phyloP scores from a whole-genome alignment of 2,329 filamentous ascomycete species.

The Alternaria sp. region DNA sequence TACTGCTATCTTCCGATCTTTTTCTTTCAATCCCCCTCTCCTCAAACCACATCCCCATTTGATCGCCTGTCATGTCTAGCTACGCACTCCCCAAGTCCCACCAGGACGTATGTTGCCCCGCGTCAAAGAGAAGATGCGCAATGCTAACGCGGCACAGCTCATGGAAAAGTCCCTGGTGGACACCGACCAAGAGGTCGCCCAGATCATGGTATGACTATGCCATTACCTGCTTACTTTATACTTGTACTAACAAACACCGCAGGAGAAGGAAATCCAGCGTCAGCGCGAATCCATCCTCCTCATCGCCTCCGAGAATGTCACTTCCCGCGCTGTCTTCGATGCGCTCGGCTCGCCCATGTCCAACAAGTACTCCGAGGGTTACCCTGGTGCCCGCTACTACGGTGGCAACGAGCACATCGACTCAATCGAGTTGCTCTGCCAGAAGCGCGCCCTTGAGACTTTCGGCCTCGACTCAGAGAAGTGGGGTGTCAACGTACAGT shows the following conservation, averaged over 20 bases:
- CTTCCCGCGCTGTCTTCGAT: constrained; percentile 49
- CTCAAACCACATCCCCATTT: constrained; percentile 12
- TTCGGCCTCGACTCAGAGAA: constrained; percentile 83
- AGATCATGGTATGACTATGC: constrained; percentile 82
- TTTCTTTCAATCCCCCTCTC: background rate
- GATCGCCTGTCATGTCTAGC: constrained; percentile 44
- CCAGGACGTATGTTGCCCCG: constrained; percentile 63
- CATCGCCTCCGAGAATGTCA: constrained; percentile 51
- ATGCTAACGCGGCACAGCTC: constrained; percentile 68
- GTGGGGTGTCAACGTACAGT: constrained; percentile 96
- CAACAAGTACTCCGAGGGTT: constrained; percentile 99
- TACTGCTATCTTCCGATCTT: constrained; percentile 5
- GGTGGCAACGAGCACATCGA: constrained; percentile 97
- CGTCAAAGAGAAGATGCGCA: constrained; percentile 15
- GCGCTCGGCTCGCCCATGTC: constrained; percentile 62
- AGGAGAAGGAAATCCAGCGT: constrained; percentile 93
- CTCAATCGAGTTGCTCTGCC: constrained; percentile 85
- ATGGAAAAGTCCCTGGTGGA: constrained; percentile 94
- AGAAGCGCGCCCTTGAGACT: constrained; percentile 85
- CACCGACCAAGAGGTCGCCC: constrained; percentile 89
- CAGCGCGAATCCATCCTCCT: constrained; percentile 94
- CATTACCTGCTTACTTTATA: background rate
- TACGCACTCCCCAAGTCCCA: constrained; percentile 72
- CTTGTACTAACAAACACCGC: constrained; percentile 23
- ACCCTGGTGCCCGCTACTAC: constrained; percentile 95